These are phyloP conservation scores for Rhizoclosmatium hyalinum DNA, from an alignment of 371 early-diverging fungal species.

Conservation along the genomic window DNA sequence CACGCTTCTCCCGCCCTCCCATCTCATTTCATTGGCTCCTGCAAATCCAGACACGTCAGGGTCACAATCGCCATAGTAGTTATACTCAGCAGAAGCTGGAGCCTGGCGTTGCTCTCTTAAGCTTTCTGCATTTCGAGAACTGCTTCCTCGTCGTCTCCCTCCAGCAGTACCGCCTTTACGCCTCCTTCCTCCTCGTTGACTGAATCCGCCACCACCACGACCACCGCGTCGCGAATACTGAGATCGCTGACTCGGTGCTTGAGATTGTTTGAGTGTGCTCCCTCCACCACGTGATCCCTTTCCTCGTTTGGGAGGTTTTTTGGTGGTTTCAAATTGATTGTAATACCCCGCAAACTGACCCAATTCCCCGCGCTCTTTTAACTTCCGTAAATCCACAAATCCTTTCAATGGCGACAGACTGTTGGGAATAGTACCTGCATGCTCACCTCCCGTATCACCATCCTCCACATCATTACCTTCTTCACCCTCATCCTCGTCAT, in stretches of 20 bases:
- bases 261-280: no score
- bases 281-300: background rate
- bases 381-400: constrained; percentile 33
- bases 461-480: constrained; percentile 11
- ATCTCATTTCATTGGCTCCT: constrained; percentile 2
- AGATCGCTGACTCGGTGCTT: no score
- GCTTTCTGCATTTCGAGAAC: no score
- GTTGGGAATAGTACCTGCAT: background rate
- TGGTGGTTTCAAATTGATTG: constrained; percentile 18
- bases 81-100: background rate
- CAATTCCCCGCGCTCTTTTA: constrained; percentile 66
- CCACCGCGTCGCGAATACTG: no score
- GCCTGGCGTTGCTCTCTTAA: background rate
- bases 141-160: background rate
- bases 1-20: constrained; percentile 11
- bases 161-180: background rate
- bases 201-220: background rate
- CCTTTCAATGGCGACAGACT: constrained; percentile 58
- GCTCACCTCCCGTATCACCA: background rate
- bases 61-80: constrained; percentile 17
- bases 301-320: background rate
- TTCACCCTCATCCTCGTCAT: constrained; percentile 1
- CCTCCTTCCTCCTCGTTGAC: background rate
- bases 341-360: constrained; percentile 26
- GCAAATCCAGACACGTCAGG: constrained; percentile 9